Base-by-base conservation (phyloP, 2,329 filamentous ascomycete species). In the Aspergillaceae sp. region DNA sequence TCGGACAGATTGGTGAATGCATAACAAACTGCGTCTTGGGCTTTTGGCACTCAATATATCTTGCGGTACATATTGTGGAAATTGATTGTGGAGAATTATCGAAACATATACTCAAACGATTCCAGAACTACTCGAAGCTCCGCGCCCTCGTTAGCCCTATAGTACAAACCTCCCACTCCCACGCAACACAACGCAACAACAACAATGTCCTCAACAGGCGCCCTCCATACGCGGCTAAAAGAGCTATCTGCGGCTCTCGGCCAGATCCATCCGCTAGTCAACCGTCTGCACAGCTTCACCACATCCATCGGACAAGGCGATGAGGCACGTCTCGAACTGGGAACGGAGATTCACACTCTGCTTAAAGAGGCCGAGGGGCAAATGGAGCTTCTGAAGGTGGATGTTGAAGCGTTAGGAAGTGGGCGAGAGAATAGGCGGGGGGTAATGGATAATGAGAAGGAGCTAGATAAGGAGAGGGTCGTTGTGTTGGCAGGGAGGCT, bases 341-440 rank as follows among this genome's bases (percentile, higher is more conserved):
- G 81, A 53, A 75, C 79, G 26, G 89, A 96, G 64, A 94, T 96
- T 52, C 82, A 84, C 54, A 82, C 87, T 58, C 78, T 78, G 11
- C 68, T 96, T 50, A 84, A 87, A 56, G 83, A 86, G 47, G 79
- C 86, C 42, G 83, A 94, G 57, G 87, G 94, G 51, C 87, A 94
- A 48, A 78, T 92, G 53, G 90, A 94, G 64, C 67, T 92, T 11
- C 62, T 96, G 32, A 74, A 74, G 41, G 87, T 92, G 61, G 89
- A 95, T 58, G 76, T 87, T 29, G 78, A 85, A 50, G 87, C 87
- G 56, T 68, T 89, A 28, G 73, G 78, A 33, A 64, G 73, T 3
- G 73, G 73, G 2, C 63, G 55, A 19, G 61, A 61, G 43, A 59
- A 52, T 19, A 54, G 61, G 42, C 62, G 64, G 47, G 63, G 63